Evolutionary conservation across 495 filamentous ascomycete species (phyloP).

Genomic region (Viridothelium virens): DNA sequence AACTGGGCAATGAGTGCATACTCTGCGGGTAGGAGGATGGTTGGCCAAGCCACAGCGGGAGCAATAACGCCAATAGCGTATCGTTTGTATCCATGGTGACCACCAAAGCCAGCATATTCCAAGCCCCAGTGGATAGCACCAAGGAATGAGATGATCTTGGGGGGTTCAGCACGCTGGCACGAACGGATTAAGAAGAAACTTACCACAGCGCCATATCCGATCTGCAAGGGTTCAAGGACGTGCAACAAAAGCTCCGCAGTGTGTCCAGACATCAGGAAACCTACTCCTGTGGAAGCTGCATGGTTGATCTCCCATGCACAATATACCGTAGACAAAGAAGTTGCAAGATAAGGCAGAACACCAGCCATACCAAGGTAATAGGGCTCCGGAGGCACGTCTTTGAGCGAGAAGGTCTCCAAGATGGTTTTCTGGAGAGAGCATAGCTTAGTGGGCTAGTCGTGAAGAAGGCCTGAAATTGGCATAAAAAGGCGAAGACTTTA

Average conservation of each 20-base stretch:
- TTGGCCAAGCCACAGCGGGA: conserved; percentile 87
- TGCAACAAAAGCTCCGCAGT: conserved; percentile 67
- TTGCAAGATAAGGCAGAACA: conserved; percentile 82
- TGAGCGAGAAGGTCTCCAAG: conserved; percentile 78
- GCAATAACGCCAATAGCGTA: conserved; percentile 79
- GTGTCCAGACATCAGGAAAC: conserved; percentile 58
- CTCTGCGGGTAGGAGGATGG: conserved; percentile 75
- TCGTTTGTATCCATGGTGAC: conserved; percentile 62
- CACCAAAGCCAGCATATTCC: conserved; percentile 69
- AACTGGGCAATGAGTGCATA: conserved; percentile 89
- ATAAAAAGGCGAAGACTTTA: conserved; percentile 37
- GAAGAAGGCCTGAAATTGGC: not conserved
- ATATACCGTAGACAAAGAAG: conserved; percentile 78
- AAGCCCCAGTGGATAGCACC: conserved; percentile 94
- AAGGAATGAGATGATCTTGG: conserved; percentile 84
- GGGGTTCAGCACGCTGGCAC: conserved; percentile 2
- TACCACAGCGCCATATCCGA: conserved; percentile 88
- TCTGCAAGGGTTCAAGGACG: conserved; percentile 80
- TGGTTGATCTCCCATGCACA: conserved; percentile 53
- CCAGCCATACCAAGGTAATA: conserved; percentile 79
- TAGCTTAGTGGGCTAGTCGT: conserved; percentile 5
- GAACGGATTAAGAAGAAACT: conserved; percentile 32
- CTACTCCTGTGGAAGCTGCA: conserved; percentile 46
- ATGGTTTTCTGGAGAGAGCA: conserved; percentile 55
- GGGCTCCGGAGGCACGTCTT: conserved; percentile 69